Evolutionary conservation across 2,329 filamentous ascomycete genomes (phyloP).

Genomic region (Pyrenophora teres): DNA sequence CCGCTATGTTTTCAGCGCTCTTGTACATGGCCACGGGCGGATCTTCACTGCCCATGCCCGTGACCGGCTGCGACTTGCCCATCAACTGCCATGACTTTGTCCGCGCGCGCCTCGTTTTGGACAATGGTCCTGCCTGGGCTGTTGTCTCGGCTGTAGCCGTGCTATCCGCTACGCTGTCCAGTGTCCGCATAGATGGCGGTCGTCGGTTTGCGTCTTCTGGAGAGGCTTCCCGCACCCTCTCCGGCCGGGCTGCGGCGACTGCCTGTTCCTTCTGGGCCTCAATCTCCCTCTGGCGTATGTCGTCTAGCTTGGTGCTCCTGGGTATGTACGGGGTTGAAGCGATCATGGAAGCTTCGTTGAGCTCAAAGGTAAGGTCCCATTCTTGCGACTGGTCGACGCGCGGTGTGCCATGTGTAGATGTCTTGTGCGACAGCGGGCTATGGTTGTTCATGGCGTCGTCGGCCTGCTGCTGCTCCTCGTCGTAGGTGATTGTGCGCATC

Average conservation of each 20-base stretch:
- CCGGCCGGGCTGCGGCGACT: conserved; percentile 37
- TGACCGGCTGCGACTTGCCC: conserved; percentile 34
- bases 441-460: conserved; percentile 23
- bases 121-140: conserved; percentile 7
- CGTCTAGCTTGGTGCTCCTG: conserved; percentile 50
- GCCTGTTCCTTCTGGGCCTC: conserved; percentile 45
- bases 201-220: conserved; percentile 32
- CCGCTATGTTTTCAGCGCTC: conserved; percentile 40
- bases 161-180: conserved; percentile 2
- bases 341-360: conserved; percentile 53
- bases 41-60: conserved; percentile 32
- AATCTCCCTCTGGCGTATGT: conserved; percentile 51
- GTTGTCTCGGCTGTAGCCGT: conserved; percentile 12
- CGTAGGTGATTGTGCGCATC: conserved; percentile 48
- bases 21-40: conserved; percentile 44
- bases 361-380: conserved; percentile 50
- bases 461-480: conserved; percentile 26
- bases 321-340: conserved; percentile 54
- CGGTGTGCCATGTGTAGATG: conserved; percentile 34
- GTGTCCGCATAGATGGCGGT: conserved; percentile 19
- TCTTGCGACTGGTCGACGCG: conserved; percentile 26
- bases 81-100: conserved; percentile 39
- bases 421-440: conserved; percentile 49
- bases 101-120: conserved; percentile 25
- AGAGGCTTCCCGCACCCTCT: conserved; percentile 37